A percentile compares a stretch with the other conserved stretches of the same genome.
These are phyloP conservation scores for Pseudonitzschia multistriata DNA, from an alignment of 108 stramenopile species.

Conservation along the genomic window DNA sequence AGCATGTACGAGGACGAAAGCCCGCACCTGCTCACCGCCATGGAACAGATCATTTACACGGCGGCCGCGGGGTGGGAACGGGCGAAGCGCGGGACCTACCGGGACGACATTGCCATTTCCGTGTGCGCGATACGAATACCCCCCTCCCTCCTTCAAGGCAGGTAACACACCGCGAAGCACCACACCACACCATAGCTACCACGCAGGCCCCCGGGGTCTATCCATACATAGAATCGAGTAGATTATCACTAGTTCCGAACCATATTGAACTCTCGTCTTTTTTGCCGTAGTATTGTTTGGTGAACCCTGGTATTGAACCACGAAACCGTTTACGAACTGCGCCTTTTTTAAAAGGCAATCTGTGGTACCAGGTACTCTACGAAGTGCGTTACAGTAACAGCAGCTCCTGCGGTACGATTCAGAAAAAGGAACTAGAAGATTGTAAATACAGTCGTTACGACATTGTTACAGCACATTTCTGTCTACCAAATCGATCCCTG, in stretches of 20 bases:
- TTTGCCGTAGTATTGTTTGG: too few relatives aligned
- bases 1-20: slow-evolving; percentile 53
- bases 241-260: too few relatives aligned
- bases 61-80: slow-evolving; percentile 77
- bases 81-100: slow-evolving; percentile 68
- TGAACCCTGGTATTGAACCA: too few relatives aligned
- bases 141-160: slow-evolving; percentile 13
- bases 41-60: slow-evolving; percentile 70
- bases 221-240: neutral
- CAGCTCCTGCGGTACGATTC: too few relatives aligned
- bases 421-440: neutral
- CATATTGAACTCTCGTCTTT: too few relatives aligned
- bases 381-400: too few relatives aligned
- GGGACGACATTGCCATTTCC: slow-evolving; percentile 84
- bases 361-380: too few relatives aligned
- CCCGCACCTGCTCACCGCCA: slow-evolving; percentile 58
- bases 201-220: too few relatives aligned
- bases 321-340: too few relatives aligned
- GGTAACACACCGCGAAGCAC: neutral
- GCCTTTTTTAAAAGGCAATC: too few relatives aligned
- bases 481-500: slow-evolving; percentile 20
- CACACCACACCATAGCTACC: neutral
- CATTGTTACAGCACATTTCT: neutral
- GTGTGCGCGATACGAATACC: slow-evolving; percentile 47
- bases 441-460: neutral